Base-by-base conservation (phyloP, 192 early-diverging fungal genomes). In the Obelidium mucronatum region DNA sequence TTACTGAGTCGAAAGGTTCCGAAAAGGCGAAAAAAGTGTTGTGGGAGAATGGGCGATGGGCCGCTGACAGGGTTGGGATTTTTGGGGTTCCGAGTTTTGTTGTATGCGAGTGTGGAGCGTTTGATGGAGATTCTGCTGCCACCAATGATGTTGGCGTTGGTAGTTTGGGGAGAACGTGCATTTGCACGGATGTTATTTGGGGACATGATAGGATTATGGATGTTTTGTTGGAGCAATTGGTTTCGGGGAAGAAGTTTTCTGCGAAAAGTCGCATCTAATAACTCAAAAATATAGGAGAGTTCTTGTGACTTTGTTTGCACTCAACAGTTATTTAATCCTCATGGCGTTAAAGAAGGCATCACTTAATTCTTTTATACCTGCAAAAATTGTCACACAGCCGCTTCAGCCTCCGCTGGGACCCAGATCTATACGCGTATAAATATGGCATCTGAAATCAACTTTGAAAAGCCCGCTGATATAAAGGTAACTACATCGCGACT, bases 81-180 rank as follows among this genome's bases (percentile, higher is more conserved):
- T 77, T 73, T 53, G 75, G 75, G 13, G 75, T 77, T 0, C 75
- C 75, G 19, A 56, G 36, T 33, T 75, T 65, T 65, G 61, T 65
- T 0, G 73, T 75, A 19, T 37, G 54, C 31, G 73, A 75, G 63
- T 65, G 63, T 33, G 15, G 36, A 33, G 44, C 11, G 44, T 15
- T 15, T 48, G 44, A 6, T 6, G 44, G 44, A 19, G 19, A 19
- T 15, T n/a, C n/a, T n/a, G n/a, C n/a, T n/a, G n/a, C n/a, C n/a
- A n/a, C n/a, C n/a, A n/a, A n/a, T n/a, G n/a, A n/a, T n/a, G n/a
- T n/a, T n/a, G 35, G 33, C 11, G 33, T 22, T 24, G 19, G 63
- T 22, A n/a, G 15, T 5, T n/a, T 8, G n/a, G 19, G 63, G 17
- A 30, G 63, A 22, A 13, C 5, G 63, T 65, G 63, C 26, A 1